Percentiles rank a stretch among this genome's conserved stretches.
Conservation (phyloP, 73 alveolate genomes). For the Effrenium voratum region DNA sequence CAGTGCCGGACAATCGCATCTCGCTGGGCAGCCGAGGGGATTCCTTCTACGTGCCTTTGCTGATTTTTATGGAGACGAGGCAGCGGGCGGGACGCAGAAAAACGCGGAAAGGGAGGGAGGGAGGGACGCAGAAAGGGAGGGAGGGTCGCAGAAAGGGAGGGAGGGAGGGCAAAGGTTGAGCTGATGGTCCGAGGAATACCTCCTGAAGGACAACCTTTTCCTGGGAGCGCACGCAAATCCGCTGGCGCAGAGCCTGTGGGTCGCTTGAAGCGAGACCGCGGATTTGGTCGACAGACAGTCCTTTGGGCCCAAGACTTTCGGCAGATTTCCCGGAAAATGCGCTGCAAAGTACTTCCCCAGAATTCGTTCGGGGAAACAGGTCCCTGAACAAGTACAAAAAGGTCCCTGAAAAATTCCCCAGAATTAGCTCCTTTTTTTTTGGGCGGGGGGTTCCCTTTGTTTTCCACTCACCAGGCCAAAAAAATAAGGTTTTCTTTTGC, state of each 20-base stretch:
- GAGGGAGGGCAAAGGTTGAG: background rate
- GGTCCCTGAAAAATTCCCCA: too few relatives aligned
- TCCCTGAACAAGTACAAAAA: too few relatives aligned
- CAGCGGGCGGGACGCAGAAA: background rate
- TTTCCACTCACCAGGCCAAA: too few relatives aligned
- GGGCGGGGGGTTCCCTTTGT: too few relatives aligned
- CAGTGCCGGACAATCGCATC: conserved; percentile 49
- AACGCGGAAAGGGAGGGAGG: background rate
- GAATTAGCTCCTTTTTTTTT: too few relatives aligned
- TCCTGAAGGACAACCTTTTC: conserved; percentile 62
- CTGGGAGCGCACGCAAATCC: conserved; percentile 61
- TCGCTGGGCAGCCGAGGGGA: conserved; percentile 91
- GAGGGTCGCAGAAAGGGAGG: background rate
- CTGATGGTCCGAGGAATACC: conserved; percentile 30
- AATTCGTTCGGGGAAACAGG: too few relatives aligned
- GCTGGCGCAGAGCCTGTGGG: conserved; percentile 49
- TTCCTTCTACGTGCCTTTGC: conserved; percentile 49
- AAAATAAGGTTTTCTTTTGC: too few relatives aligned
- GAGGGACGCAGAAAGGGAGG: too few relatives aligned
- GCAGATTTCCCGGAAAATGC: too few relatives aligned
- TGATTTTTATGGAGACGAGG: background rate
- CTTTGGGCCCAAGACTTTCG: background rate
- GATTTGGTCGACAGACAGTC: background rate
- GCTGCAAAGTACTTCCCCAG: too few relatives aligned
- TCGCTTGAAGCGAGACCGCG: background rate